Percentiles rank a stretch among this genome's conserved stretches.
Evolutionary conservation across 2,329 filamentous ascomycete genomes (phyloP).

Genomic region (Diaporthe amygdali): DNA sequence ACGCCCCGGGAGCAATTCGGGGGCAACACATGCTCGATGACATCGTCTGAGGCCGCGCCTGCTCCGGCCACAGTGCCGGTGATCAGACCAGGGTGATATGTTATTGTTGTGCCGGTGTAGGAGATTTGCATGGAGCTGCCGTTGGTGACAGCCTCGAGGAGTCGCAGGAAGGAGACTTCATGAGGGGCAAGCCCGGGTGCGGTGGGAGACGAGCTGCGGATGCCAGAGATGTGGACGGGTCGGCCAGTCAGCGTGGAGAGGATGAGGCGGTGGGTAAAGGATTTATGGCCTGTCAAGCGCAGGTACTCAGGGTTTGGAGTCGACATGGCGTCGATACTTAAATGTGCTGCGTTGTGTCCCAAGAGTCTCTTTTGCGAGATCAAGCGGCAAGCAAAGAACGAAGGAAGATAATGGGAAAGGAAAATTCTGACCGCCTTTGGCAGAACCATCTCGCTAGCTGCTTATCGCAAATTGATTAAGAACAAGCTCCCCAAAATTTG

Average conservation of each 20-base stretch:
- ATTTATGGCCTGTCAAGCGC: conserved; percentile 83
- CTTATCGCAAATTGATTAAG: conserved; percentile 8
- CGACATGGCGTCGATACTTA: conserved; percentile 43
- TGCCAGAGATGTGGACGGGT: conserved; percentile 90
- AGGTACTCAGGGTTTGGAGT: conserved; percentile 60
- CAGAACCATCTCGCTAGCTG: not conserved
- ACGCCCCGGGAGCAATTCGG: conserved; percentile 79
- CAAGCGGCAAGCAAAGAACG: not conserved
- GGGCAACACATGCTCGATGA: conserved; percentile 82
- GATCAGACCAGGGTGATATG: conserved; percentile 91
- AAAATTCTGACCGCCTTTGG: conserved; percentile 34
- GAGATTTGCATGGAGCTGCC: conserved; percentile 94
- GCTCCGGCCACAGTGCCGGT: conserved; percentile 81
- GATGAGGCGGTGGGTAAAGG: conserved; percentile 82
- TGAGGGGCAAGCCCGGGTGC: conserved; percentile 88
- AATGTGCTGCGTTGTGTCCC: not conserved
- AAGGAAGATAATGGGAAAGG: conserved; percentile 20
- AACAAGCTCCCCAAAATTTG: not conserved
- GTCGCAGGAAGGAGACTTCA: conserved; percentile 93
- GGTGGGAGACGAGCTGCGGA: conserved; percentile 84
- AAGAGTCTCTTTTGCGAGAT: not conserved
- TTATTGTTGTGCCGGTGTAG: conserved; percentile 91
- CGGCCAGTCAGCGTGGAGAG: conserved; percentile 91
- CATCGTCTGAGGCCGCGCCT: conserved; percentile 72
- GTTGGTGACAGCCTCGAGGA: conserved; percentile 94